These are phyloP conservation scores for Oryza meridionalis DNA, from an alignment of 176 grass and related monocot genomes.

Conservation along the genomic window DNA sequence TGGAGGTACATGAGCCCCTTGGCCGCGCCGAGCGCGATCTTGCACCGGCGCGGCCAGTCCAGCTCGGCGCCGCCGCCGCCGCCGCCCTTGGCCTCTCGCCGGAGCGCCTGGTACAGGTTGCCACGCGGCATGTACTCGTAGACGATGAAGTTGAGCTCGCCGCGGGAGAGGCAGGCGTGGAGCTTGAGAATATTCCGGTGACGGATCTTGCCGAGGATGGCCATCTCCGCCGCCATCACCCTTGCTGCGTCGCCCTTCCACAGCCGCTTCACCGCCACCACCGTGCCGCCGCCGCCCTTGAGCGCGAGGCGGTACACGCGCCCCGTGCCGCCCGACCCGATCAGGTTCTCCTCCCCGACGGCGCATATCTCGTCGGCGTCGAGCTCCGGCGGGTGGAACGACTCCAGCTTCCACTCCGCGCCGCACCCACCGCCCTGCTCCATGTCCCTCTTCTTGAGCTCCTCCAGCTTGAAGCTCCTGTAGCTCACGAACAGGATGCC, in stretches of 20 bases:
- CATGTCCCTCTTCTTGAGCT: conserved; percentile 49
- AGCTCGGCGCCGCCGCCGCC: conserved; percentile 33
- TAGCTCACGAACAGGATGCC: conserved; percentile 69
- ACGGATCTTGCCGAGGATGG: conserved; percentile 65
- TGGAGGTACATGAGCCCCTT: conserved; percentile 95
- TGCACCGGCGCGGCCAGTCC: conserved; percentile 64
- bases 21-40: conserved; percentile 64
- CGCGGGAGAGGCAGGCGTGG: conserved; percentile 81
- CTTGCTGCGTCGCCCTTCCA: conserved; percentile 61
- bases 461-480: conserved; percentile 70
- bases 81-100: conserved; percentile 41
- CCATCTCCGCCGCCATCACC: conserved; percentile 80
- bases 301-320: conserved; percentile 75
- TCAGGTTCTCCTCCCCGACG: conserved; percentile 65
- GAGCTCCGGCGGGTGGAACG: conserved; percentile 77
- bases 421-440: conserved; percentile 42
- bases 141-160: conserved; percentile 76
- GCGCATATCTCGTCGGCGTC: conserved; percentile 73
- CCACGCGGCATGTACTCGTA: conserved; percentile 93
- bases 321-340: conserved; percentile 74
- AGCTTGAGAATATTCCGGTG: conserved; percentile 92
- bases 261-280: conserved; percentile 80
- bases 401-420: conserved; percentile 78
- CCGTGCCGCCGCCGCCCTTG: conserved; percentile 49
- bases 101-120: conserved; percentile 76